Base-by-base conservation (phyloP, 305 asterid genomes). In the Striga hermonthica region DNA sequence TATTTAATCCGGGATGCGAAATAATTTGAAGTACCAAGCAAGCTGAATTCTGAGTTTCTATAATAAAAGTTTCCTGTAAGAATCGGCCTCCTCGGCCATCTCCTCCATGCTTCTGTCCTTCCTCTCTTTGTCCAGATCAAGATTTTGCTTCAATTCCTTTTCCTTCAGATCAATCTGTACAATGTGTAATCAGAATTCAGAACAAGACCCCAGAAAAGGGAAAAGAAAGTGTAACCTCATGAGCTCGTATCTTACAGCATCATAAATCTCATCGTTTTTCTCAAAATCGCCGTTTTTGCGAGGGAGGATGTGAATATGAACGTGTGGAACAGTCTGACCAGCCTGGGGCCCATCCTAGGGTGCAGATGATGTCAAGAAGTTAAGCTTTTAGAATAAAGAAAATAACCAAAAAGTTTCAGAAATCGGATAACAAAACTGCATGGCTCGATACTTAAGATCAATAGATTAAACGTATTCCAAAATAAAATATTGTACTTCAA, bases 261-360 rank as follows among this genome's bases (percentile, higher is more conserved):
- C 93, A 45, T 93, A 90, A 56, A 90, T 90, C 76, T 93, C 93
- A 62, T 90, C 99, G n/a, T 90, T 93, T 13, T 85, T 85, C 77
- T 88, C 87, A 64, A 93, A 90, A 78, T 93, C 96, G 2, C 88
- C 91, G 70, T 71, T 41, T 83, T 79, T 90, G 64, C 95, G 96
- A 0, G 99, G 99, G 62, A 93, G 76, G 76, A 88, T 74, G 86
- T 93, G 99, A 61, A 93, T 78, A 73, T 90, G 97, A 66, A 93
- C 96, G 55, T 93, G 99, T 35, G 97, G 86, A 62, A 93, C 91
- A 3, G 91, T 83, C 79, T 93, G 99, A 56, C 99, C 96, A 35
- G 99, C 95, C 71, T 86, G 88, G 6, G 95, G 96, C 7, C 99
- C 99, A 72, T 93, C 97, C 99, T 93, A 66, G 60, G 56, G 72